phyloP scores from a whole-genome alignment of 192 early-diverging fungal genomes.

The Dispira simplex region DNA sequence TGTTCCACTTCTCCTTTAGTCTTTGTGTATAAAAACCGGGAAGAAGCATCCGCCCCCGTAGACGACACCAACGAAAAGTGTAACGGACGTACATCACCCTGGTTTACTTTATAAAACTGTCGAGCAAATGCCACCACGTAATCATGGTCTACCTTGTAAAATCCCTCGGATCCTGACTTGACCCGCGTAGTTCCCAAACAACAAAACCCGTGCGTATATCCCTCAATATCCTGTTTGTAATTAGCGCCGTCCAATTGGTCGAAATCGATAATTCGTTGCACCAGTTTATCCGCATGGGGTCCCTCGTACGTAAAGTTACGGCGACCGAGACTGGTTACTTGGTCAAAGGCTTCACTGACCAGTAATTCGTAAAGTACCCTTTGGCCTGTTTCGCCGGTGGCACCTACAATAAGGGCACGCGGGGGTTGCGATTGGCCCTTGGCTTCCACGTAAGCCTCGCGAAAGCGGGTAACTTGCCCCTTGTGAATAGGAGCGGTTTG shows the following conservation, averaged over 20 bases:
- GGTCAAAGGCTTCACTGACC: slow-evolving; percentile 23
- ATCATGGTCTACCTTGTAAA: slow-evolving; percentile 62
- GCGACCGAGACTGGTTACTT: slow-evolving; percentile 24
- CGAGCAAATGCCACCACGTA: slow-evolving; percentile 56
- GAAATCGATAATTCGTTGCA: slow-evolving; percentile 57
- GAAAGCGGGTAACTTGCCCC: neutral
- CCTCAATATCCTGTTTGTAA: slow-evolving; percentile 18
- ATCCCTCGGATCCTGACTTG: slow-evolving; percentile 47
- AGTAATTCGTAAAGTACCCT: slow-evolving; percentile 26
- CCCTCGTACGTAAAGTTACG: slow-evolving; percentile 22
- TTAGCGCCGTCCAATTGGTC: slow-evolving; percentile 36
- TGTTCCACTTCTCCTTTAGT: slow-evolving; percentile 71
- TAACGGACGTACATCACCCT: slow-evolving; percentile 23
- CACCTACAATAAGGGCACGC: slow-evolving; percentile 23
- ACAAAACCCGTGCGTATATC: slow-evolving; percentile 45
- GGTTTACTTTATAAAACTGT: slow-evolving; percentile 34
- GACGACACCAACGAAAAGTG: slow-evolving; percentile 27
- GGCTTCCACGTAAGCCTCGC: neutral
- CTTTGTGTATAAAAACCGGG: slow-evolving; percentile 46
- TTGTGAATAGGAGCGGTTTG: no score
- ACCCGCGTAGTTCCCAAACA: slow-evolving; percentile 56
- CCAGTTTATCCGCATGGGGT: slow-evolving; percentile 20
- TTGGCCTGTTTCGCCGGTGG: slow-evolving; percentile 27
- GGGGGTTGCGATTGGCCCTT: neutral
- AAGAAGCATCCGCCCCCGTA: slow-evolving; percentile 33